Percentiles rank a stretch among this genome's conserved stretches.
Conservation (phyloP, 345 rosid genomes). For the Psidium guajava region DNA sequence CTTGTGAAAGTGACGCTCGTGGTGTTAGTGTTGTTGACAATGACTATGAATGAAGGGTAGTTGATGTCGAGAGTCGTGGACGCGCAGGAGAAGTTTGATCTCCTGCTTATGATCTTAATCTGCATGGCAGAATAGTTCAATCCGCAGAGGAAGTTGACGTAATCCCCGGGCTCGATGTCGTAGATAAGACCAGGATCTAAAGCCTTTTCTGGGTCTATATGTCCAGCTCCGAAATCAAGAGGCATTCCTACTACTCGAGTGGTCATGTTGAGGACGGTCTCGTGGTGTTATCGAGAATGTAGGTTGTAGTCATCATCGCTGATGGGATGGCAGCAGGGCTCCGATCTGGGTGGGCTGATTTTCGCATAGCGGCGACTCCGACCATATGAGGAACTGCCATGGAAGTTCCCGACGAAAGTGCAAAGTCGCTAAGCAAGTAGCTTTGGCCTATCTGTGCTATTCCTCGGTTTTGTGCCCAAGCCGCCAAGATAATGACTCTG, state of each 20-base stretch:
- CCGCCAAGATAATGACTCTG: constrained; percentile 29
- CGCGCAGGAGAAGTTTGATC: constrained; percentile 11
- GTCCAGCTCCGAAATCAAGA: constrained; percentile 44
- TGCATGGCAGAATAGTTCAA: constrained; percentile 21
- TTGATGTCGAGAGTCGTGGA: constrained; percentile 26
- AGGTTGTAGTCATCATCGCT: constrained; percentile 39
- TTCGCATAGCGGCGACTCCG: constrained; percentile 26
- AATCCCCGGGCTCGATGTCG: constrained; percentile 20
- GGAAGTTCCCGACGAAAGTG: constrained; percentile 27
- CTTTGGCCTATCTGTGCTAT: constrained; percentile 3
- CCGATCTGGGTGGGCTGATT: constrained; percentile 25
- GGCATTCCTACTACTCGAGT: constrained; percentile 22
- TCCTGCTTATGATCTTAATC: constrained; percentile 17
- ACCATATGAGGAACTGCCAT: constrained; percentile 38
- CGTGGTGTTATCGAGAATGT: constrained; percentile 5
- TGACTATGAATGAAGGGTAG: constrained; percentile 39
- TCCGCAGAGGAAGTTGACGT: constrained; percentile 21
- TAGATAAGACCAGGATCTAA: constrained; percentile 38
- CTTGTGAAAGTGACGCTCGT: constrained; percentile 25
- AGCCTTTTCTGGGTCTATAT: constrained; percentile 25
- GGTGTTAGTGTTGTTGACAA: constrained; percentile 31
- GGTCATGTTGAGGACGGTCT: constrained; percentile 21
- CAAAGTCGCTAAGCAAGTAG: constrained; percentile 21
- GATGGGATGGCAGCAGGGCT: constrained; percentile 33
- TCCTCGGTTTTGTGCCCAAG: constrained; percentile 31